Conservation (phyloP, 768 basidiomycete species). For the Auricularia sp. region DNA sequence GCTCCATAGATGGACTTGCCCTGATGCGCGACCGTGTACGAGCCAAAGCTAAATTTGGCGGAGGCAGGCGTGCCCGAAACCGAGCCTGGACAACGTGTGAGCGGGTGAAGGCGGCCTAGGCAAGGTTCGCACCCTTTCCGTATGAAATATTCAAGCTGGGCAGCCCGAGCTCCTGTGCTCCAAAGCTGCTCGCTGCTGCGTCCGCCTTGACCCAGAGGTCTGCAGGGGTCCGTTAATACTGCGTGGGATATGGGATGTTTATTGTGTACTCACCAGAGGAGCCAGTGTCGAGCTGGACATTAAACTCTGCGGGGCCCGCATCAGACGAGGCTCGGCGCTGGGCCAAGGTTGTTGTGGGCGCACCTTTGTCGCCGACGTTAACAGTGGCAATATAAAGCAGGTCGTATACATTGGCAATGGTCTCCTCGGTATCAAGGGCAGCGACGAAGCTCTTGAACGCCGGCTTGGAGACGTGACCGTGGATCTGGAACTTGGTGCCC, state of each 20-base stretch:
- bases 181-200: background rate
- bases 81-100: background rate
- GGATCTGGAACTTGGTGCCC: background rate
- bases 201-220: background rate
- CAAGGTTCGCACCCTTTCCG: background rate
- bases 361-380: background rate
- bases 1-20: background rate
- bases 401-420: background rate
- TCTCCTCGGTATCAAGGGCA: background rate
- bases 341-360: background rate
- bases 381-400: background rate
- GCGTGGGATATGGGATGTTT: too few relatives aligned
- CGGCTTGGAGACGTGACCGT: background rate
- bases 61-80: background rate
- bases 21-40: background rate
- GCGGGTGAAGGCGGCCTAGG: background rate
- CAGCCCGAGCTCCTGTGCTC: background rate
- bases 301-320: background rate
- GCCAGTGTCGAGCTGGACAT: background rate
- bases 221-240: background rate
- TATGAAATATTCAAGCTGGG: background rate
- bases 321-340: background rate
- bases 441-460: background rate
- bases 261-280: background rate
- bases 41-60: background rate